Percentiles rank a stretch among this genome's conserved stretches.
These are phyloP conservation scores for Zygosaccharomyces sapae DNA, from an alignment of 1,139 yeast species.

Conservation along the genomic window DNA sequence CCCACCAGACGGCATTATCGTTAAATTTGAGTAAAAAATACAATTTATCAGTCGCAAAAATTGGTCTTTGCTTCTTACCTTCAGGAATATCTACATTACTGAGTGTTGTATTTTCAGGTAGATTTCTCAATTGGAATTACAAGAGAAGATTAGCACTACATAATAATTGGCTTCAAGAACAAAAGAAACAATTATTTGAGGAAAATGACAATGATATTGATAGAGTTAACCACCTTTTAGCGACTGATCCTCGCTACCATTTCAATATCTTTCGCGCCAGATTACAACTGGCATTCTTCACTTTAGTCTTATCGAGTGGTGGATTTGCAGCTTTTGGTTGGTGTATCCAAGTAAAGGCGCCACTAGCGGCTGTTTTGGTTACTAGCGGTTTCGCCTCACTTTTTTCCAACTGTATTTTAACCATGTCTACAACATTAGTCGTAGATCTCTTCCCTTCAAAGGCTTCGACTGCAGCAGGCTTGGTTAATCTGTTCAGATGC, in stretches of 20 bases:
- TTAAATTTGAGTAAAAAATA: slow-evolving; percentile 49
- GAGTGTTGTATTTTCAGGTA: slow-evolving; percentile 50
- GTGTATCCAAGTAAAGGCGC: slow-evolving; percentile 51
- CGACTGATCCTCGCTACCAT: slow-evolving; percentile 21
- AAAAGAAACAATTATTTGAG: slow-evolving; percentile 27
- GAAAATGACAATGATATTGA: slow-evolving; percentile 24
- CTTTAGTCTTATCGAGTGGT: slow-evolving; percentile 37
- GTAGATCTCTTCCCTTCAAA: slow-evolving; percentile 55
- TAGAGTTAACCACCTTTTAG: slow-evolving; percentile 23
- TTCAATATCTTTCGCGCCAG: slow-evolving; percentile 50
- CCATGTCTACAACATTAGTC: slow-evolving; percentile 50
- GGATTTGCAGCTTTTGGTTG: slow-evolving; percentile 62
- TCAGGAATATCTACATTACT: slow-evolving; percentile 56
- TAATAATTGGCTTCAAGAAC: slow-evolving; percentile 23
- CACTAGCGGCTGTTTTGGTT: slow-evolving; percentile 54
- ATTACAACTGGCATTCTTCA: slow-evolving; percentile 39
- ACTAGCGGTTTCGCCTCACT: slow-evolving; percentile 52
- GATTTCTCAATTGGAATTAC: slow-evolving; percentile 46
- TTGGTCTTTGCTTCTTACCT: slow-evolving; percentile 62
- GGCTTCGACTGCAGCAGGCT: slow-evolving; percentile 54
- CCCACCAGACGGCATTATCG: slow-evolving; percentile 61
- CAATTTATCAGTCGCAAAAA: slow-evolving; percentile 46
- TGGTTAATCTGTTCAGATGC: slow-evolving; percentile 55
- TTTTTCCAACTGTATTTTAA: slow-evolving; percentile 49
- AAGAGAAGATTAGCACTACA: slow-evolving; percentile 26